phyloP scores from a whole-genome alignment of 2,329 filamentous ascomycete species.

The Fusarium sp. region DNA sequence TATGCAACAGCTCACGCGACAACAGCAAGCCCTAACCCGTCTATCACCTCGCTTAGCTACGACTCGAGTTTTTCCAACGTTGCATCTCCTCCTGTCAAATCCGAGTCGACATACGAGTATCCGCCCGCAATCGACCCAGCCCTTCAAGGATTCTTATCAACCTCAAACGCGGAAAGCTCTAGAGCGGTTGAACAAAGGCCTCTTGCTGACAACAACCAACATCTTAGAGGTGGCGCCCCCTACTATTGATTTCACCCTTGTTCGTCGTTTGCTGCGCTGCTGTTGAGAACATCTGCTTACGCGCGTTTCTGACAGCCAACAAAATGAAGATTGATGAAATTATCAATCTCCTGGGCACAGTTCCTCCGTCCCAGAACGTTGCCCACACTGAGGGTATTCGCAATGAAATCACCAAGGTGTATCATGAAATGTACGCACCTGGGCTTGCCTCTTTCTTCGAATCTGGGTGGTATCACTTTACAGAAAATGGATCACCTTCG shows the following conservation, averaged over 20 bases:
- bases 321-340: slow-evolving; percentile 80
- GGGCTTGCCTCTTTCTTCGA: slow-evolving; percentile 82
- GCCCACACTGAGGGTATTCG: slow-evolving; percentile 62
- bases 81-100: slow-evolving; percentile 47
- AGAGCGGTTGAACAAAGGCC: slow-evolving; percentile 43
- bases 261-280: slow-evolving; percentile 42
- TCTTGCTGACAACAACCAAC: slow-evolving; percentile 46
- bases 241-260: slow-evolving; percentile 48
- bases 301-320: slow-evolving; percentile 44
- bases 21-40: slow-evolving; percentile 46
- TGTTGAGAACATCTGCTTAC: slow-evolving; percentile 46
- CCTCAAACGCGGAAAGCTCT: slow-evolving; percentile 34
- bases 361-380: slow-evolving; percentile 64
- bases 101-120: slow-evolving; percentile 62
- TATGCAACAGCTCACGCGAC: slow-evolving; percentile 51
- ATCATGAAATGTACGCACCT: slow-evolving; percentile 78
- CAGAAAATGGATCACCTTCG: slow-evolving; percentile 55
- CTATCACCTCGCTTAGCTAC: slow-evolving; percentile 45
- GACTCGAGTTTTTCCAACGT: slow-evolving; percentile 47
- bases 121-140: slow-evolving; percentile 72
- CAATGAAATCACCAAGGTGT: slow-evolving; percentile 76
- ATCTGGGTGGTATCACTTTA: slow-evolving; percentile 79
- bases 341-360: slow-evolving; percentile 67
- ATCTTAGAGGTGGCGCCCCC: slow-evolving; percentile 62
- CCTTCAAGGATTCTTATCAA: slow-evolving; percentile 57